phyloP scores from a whole-genome alignment of 169 alveolate species.

The Pseudocohnilembus persalinus region DNA sequence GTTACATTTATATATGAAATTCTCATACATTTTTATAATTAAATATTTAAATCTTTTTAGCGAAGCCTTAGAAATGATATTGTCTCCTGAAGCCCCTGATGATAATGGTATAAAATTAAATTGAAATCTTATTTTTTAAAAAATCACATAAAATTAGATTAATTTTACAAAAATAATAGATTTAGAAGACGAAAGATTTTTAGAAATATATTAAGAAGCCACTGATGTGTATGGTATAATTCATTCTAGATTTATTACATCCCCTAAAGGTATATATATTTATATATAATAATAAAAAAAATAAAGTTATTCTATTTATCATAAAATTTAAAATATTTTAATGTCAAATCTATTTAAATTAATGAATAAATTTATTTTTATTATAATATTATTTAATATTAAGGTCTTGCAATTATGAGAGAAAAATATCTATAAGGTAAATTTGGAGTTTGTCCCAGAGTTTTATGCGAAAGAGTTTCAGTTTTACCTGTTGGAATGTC shows the following conservation, averaged over 20 bases:
- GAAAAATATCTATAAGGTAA: slow-evolving; percentile 71
- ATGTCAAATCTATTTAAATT: background rate
- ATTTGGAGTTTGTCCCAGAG: slow-evolving; percentile 87
- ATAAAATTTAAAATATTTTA: slow-evolving; percentile 10
- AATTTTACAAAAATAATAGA: no score
- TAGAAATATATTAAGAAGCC: slow-evolving; percentile 78
- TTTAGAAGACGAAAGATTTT: slow-evolving; percentile 59
- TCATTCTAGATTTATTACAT: slow-evolving; percentile 80
- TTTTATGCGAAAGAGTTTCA: slow-evolving; percentile 73
- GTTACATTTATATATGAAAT: background rate
- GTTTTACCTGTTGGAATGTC: slow-evolving; percentile 86
- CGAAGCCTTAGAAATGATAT: slow-evolving; percentile 60
- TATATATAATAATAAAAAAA: background rate
- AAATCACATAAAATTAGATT: no score
- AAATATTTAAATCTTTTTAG: slow-evolving; percentile 6
- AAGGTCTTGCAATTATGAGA: slow-evolving; percentile 74
- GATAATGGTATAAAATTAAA: slow-evolving; percentile 54
- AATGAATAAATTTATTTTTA: background rate
- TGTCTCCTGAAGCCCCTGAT: slow-evolving; percentile 62
- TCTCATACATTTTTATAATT: background rate
- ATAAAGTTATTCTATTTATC: background rate
- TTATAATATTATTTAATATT: background rate
- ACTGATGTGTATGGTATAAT: slow-evolving; percentile 85
- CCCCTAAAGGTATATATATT: slow-evolving; percentile 62
- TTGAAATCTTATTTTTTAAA: slow-evolving; percentile 59